These are phyloP conservation scores for Suillus cothurnatus DNA, from an alignment of 768 basidiomycete species.

Conservation along the genomic window DNA sequence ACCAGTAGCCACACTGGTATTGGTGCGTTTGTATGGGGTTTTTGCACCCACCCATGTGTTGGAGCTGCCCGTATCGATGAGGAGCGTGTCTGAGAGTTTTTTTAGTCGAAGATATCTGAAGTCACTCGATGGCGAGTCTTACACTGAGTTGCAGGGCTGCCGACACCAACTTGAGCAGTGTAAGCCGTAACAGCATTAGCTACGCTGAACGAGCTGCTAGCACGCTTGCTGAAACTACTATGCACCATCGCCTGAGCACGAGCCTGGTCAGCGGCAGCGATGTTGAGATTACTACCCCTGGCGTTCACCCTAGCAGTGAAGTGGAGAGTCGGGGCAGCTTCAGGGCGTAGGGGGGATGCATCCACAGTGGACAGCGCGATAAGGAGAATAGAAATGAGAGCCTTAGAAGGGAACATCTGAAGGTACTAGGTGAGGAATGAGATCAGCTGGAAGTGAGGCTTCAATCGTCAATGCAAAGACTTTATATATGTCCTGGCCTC, in stretches of 20 bases:
- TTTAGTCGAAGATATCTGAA: neutral
- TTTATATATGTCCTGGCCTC: conserved; percentile 2
- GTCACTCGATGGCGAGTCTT: neutral
- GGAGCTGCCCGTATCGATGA: conserved; percentile 36
- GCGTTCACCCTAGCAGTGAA: conserved; percentile 18
- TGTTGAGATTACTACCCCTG: neutral
- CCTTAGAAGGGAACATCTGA: conserved; percentile 19
- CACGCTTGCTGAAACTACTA: conserved; percentile 11
- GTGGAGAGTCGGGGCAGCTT: conserved; percentile 11
- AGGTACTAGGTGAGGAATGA: neutral
- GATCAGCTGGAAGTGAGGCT: conserved; percentile 7
- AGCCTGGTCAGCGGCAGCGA: conserved; percentile 24
- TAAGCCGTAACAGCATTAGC: conserved; percentile 27
- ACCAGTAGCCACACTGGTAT: conserved; percentile 21
- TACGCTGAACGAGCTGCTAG: conserved; percentile 10
- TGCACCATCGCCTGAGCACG: conserved; percentile 19
- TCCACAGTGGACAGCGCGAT: conserved; percentile 17
- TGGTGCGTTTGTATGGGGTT: conserved; percentile 20
- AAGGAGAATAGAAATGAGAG: conserved; percentile 17
- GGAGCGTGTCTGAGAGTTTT: conserved; percentile 23
- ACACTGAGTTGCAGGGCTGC: conserved; percentile 31
- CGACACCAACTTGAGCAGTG: conserved; percentile 29
- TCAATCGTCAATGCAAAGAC: neutral
- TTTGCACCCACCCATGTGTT: conserved; percentile 35
- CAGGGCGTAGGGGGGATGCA: conserved; percentile 16